Evolutionary conservation across 805 yeast species (phyloP).

Genomic region (Cyberlindnera mississippiensis): DNA sequence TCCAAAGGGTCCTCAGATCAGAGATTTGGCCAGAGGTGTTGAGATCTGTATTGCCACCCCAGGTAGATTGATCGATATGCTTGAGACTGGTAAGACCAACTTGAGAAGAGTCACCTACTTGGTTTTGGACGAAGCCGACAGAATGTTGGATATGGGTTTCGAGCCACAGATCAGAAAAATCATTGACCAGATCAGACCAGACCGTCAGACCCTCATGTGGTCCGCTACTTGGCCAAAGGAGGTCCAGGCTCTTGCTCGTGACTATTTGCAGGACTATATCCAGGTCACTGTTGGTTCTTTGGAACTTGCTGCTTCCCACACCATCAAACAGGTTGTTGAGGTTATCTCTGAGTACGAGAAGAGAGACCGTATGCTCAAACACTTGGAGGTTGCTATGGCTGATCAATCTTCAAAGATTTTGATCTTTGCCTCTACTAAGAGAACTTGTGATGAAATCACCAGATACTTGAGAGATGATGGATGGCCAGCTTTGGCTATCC

Average conservation of each 20-base stretch:
- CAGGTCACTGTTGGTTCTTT: conserved; percentile 96
- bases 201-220: conserved; percentile 99
- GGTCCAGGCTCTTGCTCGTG: conserved; percentile 89
- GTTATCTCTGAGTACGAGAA: conserved; percentile 90
- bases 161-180: conserved; percentile 99
- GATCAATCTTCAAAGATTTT: conserved; percentile 73
- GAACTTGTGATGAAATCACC: conserved; percentile 95
- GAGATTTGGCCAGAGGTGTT: conserved; percentile 92
- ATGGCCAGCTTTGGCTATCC: conserved; percentile 98
- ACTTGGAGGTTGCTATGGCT: conserved; percentile 74
- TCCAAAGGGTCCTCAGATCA: conserved; percentile 95
- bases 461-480: conserved; percentile 91
- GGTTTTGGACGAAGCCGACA: conserved; percentile 98
- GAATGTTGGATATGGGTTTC: conserved; percentile 99
- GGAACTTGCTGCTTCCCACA: conserved; percentile 95
- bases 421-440: conserved; percentile 94
- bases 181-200: conserved; percentile 97
- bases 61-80: conserved; percentile 97
- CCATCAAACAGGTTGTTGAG: conserved; percentile 89
- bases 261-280: conserved; percentile 87
- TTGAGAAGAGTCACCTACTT: conserved; percentile 93
- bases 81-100: conserved; percentile 92
- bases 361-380: conserved; percentile 83
- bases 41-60: conserved; percentile 98
- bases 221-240: conserved; percentile 99